These are phyloP conservation scores for Psilocybe mexicana DNA, from an alignment of 1,284 basidiomycete genomes.

Conservation along the genomic window DNA sequence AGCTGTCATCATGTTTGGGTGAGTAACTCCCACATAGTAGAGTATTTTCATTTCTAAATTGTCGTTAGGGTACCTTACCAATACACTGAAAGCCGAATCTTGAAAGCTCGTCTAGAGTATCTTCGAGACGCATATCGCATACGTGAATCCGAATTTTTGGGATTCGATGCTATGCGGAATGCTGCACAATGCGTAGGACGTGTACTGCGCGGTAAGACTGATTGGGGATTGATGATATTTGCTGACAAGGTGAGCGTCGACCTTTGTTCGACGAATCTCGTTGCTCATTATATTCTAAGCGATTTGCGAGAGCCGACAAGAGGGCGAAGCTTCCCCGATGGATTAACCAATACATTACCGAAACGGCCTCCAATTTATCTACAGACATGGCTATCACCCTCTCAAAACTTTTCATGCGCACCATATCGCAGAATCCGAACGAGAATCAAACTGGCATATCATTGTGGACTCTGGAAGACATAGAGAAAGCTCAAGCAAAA, in stretches of 20 bases:
- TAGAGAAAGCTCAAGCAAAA: conserved; percentile 79
- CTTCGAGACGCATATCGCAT: conserved; percentile 98
- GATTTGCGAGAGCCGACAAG: conserved; percentile 97
- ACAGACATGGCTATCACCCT: conserved; percentile 98
- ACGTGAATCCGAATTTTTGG: conserved; percentile 97
- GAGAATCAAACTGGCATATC: conserved; percentile 95
- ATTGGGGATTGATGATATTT: conserved; percentile 99
- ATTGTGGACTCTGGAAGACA: conserved; percentile 90
- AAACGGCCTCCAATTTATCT: conserved; percentile 95
- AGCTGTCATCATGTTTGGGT: conserved; percentile 99
- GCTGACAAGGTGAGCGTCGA: conserved; percentile 85
- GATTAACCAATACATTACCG: conserved; percentile 99
- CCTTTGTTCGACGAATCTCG: background rate
- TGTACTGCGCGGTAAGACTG: conserved; percentile 96
- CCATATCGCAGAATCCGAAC: conserved; percentile 96
- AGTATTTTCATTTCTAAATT: conserved; percentile 9
- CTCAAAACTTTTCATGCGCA: conserved; percentile 95
- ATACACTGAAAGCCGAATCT: conserved; percentile 97
- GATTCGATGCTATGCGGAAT: conserved; percentile 99
- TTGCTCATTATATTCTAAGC: conserved; percentile 48
- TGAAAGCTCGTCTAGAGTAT: conserved; percentile 97
- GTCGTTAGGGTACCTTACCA: conserved; percentile 87
- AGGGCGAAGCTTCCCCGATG: conserved; percentile 95
- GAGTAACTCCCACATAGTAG: conserved; percentile 25
- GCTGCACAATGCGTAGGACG: conserved; percentile 99